Conservation (phyloP, 2,329 filamentous ascomycete species). For the Rhexocercosporidium sp. region DNA sequence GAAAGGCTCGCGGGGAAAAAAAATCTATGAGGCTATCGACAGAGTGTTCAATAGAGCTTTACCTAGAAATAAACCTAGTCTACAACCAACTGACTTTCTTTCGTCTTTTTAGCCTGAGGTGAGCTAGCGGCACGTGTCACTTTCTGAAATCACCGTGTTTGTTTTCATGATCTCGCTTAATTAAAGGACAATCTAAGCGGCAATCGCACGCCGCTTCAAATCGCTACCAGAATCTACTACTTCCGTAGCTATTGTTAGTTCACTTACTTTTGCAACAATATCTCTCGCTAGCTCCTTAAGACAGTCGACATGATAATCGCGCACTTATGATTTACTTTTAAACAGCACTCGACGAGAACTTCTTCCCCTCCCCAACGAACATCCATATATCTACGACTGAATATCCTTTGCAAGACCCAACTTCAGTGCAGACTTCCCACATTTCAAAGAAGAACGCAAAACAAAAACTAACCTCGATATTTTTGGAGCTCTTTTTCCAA, state of each 20-base stretch:
- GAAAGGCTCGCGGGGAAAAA: too few relatives aligned
- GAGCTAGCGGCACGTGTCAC: too few relatives aligned
- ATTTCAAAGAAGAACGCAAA: background rate
- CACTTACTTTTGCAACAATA: too few relatives aligned
- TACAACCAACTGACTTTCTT: too few relatives aligned
- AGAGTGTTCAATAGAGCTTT: too few relatives aligned
- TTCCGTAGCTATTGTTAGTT: background rate
- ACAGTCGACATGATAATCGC: background rate
- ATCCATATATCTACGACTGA: background rate
- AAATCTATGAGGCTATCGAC: too few relatives aligned
- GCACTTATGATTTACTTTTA: background rate
- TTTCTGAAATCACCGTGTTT: background rate
- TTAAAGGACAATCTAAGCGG: background rate
- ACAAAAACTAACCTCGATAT: background rate
- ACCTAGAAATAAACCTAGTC: too few relatives aligned
- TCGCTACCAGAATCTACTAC: background rate
- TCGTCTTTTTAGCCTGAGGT: too few relatives aligned
- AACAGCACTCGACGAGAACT: background rate
- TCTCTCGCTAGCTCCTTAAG: background rate
- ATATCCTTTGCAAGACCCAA: background rate
- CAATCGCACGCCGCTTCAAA: background rate
- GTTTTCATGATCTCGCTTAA: background rate
- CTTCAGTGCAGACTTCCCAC: background rate
- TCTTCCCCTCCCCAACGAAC: background rate
- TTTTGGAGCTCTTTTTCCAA: background rate